Evolutionary conservation across 2,329 filamentous ascomycete species (phyloP), one percentile per base, ranked within the genome.

Genomic region (Pyrenophora seminiperda): DNA sequence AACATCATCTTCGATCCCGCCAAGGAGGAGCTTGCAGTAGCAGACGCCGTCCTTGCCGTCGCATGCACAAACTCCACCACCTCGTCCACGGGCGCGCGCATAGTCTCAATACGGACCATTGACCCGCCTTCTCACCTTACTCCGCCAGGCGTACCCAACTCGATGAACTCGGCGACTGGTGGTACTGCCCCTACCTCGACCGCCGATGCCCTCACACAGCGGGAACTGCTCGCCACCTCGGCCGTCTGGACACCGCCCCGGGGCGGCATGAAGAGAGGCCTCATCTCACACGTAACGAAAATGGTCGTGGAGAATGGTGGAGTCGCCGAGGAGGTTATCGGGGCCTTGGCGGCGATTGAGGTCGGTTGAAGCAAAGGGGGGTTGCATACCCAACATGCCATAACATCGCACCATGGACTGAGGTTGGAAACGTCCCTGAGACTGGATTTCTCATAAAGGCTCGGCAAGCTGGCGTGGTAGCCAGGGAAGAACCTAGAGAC

Each of bases 1-100:
- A 97, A 94, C 71, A 87, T 96, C 74, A 88, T 99, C 58, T 97
- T 97, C 76, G 94, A 99, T 71, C 93, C 94, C 0, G 88, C 85
- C 43, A 86, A 87, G 61, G 92, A 97, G 71, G 94, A 99, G 73
- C 85, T 99, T 13, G 90, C 91, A 2, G 93, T 97, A 3, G 94
- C 94, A 1, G 93, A 97, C 66, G 85, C 87, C 10, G 90, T 94
- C 3, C 79, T 97, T 37, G 94, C 93, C 1, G 83, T 97, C 4
- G 96, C 91, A 0, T 82, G 96, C 27, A 84, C 84, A 4, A 67
- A 65, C 15, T 50, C 66, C 1, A 41, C 55, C 7, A 41, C 62
- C 1, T 59, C 67, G 1, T 44, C 60, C 3, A 58, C 56, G 1
- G 58, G 62, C 11, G 62, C 73, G 9, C 68, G 64, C 17, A 63